phyloP scores from a whole-genome alignment of 768 basidiomycete species.

The Exsudoporus frostii region DNA sequence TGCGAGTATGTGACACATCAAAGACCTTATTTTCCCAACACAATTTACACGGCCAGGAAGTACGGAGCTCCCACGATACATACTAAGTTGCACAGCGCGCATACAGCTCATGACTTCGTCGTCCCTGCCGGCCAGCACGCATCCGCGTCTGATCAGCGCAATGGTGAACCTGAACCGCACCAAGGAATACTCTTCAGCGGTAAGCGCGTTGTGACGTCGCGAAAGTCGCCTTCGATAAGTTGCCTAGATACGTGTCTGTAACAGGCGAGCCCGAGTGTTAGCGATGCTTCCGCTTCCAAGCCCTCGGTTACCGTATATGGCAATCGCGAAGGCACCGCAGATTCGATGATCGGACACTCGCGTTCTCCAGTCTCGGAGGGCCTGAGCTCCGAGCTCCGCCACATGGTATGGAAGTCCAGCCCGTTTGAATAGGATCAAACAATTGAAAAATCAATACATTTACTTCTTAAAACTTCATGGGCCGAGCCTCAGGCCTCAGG shows the following conservation, averaged over 20 bases:
- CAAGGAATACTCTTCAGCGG: too few species aligned
- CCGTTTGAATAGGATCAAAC: not conserved
- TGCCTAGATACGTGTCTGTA: not conserved
- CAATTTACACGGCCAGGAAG: not conserved
- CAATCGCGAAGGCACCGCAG: not conserved
- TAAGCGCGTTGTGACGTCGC: too few species aligned
- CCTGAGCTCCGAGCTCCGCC: not conserved
- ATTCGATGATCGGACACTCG: not conserved
- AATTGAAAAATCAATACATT: not conserved
- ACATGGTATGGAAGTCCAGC: not conserved
- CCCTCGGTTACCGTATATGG: not conserved
- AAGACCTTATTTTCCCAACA: not conserved
- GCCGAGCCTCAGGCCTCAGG: too few species aligned
- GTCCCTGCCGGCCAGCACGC: too few species aligned
- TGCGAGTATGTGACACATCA: not conserved
- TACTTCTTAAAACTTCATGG: not conserved
- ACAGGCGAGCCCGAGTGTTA: not conserved
- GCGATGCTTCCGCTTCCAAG: too few species aligned
- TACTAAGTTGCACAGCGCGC: too few species aligned
- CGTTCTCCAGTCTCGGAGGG: not conserved
- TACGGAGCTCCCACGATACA: not conserved
- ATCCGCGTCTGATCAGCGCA: too few species aligned
- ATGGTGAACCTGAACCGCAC: too few species aligned
- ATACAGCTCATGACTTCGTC: not conserved
- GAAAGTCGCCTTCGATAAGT: too few species aligned